These are phyloP conservation scores for Aphanomyces euteiches DNA, from an alignment of 352 stramenopile genomes.

Conservation along the genomic window DNA sequence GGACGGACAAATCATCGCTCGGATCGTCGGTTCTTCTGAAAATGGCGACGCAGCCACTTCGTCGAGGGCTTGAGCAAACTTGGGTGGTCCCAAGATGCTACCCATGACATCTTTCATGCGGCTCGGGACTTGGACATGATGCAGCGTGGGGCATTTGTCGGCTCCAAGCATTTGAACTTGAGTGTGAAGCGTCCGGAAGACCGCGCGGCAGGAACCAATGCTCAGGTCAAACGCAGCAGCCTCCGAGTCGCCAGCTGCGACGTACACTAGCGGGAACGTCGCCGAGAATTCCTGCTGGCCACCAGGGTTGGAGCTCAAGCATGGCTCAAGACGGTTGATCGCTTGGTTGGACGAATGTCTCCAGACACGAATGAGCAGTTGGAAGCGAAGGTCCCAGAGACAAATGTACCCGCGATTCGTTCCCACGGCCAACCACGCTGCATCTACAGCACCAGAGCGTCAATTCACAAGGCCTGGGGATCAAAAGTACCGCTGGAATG, in stretches of 20 bases:
- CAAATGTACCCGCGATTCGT: constrained; percentile 94
- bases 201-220: constrained; percentile 86
- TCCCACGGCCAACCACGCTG: constrained; percentile 92
- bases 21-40: constrained; percentile 79
- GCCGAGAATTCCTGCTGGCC: constrained; percentile 72
- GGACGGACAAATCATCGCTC: constrained; percentile 84
- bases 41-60: constrained; percentile 68
- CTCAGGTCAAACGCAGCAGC: constrained; percentile 85
- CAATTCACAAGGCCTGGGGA: neutral
- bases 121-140: constrained; percentile 73
- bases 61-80: constrained; percentile 76
- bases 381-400: constrained; percentile 96
- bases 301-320: constrained; percentile 39
- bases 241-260: constrained; percentile 91
- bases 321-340: constrained; percentile 88
- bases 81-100: constrained; percentile 76
- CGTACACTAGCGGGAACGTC: constrained; percentile 90
- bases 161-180: constrained; percentile 60
- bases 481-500: constrained; percentile 54
- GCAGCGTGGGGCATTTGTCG: constrained; percentile 67
- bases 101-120: constrained; percentile 62
- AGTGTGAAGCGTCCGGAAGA: constrained; percentile 86
- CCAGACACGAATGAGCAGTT: constrained; percentile 94
- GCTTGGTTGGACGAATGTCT: constrained; percentile 89
- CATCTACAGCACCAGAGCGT: constrained; percentile 54